Percentiles rank a stretch among this genome's conserved stretches.
Evolutionary conservation across 2,329 filamentous ascomycete species (phyloP).

Genomic region (Fusarium miscanthi): DNA sequence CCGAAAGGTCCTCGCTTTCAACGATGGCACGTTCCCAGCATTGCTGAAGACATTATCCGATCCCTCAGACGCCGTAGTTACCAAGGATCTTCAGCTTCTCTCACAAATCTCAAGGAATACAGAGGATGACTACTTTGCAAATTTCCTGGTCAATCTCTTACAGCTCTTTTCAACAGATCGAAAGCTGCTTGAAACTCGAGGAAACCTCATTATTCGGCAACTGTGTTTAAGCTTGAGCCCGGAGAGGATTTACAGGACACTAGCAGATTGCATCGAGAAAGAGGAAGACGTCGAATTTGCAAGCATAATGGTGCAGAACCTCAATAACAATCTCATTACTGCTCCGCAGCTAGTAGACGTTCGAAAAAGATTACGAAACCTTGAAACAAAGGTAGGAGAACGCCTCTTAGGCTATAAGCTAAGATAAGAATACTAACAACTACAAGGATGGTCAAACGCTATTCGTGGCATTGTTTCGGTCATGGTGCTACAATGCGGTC

Average conservation of each 20-base stretch:
- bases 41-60: conserved; percentile 96
- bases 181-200: conserved; percentile 87
- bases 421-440: conserved; percentile 8
- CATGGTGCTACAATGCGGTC: conserved; percentile 98
- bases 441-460: conserved; percentile 89
- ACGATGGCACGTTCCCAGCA: conserved; percentile 96
- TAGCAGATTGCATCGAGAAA: conserved; percentile 96
- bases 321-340: conserved; percentile 99
- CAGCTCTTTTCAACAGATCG: conserved; percentile 96
- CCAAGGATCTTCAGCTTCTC: conserved; percentile 89
- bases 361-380: conserved; percentile 86
- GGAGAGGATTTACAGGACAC: conserved; percentile 92
- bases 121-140: conserved; percentile 96
- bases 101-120: conserved; percentile 97
- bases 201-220: conserved; percentile 96
- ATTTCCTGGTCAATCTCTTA: conserved; percentile 96
- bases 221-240: conserved; percentile 92
- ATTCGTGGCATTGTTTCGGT: conserved; percentile 92
- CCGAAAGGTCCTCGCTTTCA: conserved; percentile 91
- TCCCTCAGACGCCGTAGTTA: conserved; percentile 94
- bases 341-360: conserved; percentile 93
- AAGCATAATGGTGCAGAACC: conserved; percentile 98
- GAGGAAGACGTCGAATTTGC: conserved; percentile 99
- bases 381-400: conserved; percentile 78
- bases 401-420: no score